Evolutionary conservation across 2,329 filamentous ascomycete species (phyloP).

Genomic region (Xylariaceae sp.): DNA sequence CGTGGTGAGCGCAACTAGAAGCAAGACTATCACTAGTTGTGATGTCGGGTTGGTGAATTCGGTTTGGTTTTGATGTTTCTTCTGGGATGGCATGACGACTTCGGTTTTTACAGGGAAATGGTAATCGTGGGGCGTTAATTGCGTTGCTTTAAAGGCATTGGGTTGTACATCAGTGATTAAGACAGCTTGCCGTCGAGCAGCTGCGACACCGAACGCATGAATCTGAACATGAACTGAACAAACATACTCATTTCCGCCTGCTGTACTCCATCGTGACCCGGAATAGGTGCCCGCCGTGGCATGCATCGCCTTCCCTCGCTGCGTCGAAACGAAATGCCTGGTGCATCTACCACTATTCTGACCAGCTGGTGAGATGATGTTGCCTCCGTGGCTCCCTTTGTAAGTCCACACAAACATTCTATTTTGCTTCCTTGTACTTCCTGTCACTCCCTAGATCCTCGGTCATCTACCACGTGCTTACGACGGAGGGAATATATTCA

Average conservation of each 20-base stretch:
- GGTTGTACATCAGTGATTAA: constrained; percentile 39
- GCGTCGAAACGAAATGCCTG: no score
- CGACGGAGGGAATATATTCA: no score
- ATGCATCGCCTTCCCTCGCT: no score
- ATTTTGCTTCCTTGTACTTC: no score
- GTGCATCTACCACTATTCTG: no score
- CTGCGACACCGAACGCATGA: constrained; percentile 33
- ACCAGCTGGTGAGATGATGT: no score
- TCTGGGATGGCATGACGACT: constrained; percentile 39
- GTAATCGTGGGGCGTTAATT: constrained; percentile 39
- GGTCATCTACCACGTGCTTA: no score
- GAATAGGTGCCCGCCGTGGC: neutral
- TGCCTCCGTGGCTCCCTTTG: no score
- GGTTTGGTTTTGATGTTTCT: constrained; percentile 32
- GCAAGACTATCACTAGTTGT: constrained; percentile 21
- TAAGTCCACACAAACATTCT: no score
- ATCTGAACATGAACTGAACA: constrained; percentile 30
- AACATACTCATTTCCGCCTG: constrained; percentile 10
- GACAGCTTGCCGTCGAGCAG: constrained; percentile 21
- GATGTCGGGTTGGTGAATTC: constrained; percentile 18
- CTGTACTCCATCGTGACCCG: neutral
- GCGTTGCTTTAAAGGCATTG: constrained; percentile 35
- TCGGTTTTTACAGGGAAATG: constrained; percentile 35
- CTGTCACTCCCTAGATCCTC: no score
- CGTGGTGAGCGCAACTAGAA: constrained; percentile 85